phyloP scores from a whole-genome alignment of 805 yeast genomes.

The Tetrapisispora namnaoensis region DNA sequence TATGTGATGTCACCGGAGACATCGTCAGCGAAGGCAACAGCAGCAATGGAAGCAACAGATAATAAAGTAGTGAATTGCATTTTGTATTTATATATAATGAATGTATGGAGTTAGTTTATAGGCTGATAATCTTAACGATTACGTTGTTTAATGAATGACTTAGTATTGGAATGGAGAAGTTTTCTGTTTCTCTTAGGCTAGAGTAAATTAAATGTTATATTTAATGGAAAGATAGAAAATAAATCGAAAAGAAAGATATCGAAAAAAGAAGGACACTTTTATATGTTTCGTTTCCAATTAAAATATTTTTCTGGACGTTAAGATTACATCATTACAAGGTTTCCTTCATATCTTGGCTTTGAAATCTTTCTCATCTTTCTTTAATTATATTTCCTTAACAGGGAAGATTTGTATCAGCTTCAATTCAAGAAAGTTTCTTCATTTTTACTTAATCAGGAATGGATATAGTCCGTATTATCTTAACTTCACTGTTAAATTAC shows the following conservation, averaged over 20 bases:
- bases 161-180: not conserved
- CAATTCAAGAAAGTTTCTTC: not conserved
- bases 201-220: not conserved
- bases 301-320: not conserved
- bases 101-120: slow-evolving; percentile 8
- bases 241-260: not conserved
- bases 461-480: too few relatives aligned
- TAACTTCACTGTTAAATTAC: too few relatives aligned
- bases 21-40: slow-evolving; percentile 16
- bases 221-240: too few relatives aligned
- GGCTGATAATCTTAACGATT: not conserved
- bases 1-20: slow-evolving; percentile 29
- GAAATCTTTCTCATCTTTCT: too few relatives aligned
- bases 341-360: not conserved
- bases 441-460: not conserved
- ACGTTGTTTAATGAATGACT: not conserved
- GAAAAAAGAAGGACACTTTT: not conserved
- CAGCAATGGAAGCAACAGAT: slow-evolving; percentile 6
- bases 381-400: not conserved
- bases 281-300: not conserved
- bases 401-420: not conserved
- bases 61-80: slow-evolving; percentile 10
- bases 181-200: not conserved
- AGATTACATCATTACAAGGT: too few relatives aligned
- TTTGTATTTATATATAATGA: slow-evolving; percentile 13